phyloP scores from a whole-genome alignment of 495 filamentous ascomycete genomes.

The Saxophila tyrrhenica region DNA sequence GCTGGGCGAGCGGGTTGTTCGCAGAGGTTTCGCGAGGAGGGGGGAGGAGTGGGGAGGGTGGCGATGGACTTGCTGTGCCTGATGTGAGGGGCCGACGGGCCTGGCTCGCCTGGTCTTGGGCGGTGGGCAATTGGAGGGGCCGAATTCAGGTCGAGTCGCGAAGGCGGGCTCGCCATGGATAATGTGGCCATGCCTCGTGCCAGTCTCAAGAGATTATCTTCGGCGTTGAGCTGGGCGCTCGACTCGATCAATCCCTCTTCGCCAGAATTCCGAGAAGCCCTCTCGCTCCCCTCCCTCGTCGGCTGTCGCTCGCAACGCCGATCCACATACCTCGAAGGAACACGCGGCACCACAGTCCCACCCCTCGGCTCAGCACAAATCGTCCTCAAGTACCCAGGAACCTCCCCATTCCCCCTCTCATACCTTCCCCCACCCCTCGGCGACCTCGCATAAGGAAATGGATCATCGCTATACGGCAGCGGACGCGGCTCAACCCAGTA shows the following conservation, averaged over 20 bases:
- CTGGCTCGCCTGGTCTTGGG: not conserved
- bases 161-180: not conserved
- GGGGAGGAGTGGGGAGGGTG: not conserved
- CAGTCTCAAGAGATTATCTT: not conserved
- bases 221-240: not conserved
- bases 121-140: not conserved
- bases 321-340: not conserved
- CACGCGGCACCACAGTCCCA: not conserved
- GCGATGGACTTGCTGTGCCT: not conserved
- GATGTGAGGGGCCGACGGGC: not conserved
- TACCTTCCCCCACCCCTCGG: not conserved
- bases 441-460: not conserved
- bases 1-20: not conserved
- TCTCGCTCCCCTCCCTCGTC: not conserved
- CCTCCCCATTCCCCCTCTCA: not conserved
- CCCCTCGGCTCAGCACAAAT: not conserved
- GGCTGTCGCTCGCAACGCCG: not conserved
- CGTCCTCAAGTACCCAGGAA: not conserved
- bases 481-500: not conserved
- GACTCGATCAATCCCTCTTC: too few relatives aligned
- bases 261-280: too few relatives aligned
- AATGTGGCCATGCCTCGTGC: not conserved
- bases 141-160: not conserved
- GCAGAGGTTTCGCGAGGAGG: not conserved
- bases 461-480: not conserved